These are phyloP conservation scores for Calonectria honghensis DNA, from an alignment of 2,329 filamentous ascomycete species.

Conservation along the genomic window DNA sequence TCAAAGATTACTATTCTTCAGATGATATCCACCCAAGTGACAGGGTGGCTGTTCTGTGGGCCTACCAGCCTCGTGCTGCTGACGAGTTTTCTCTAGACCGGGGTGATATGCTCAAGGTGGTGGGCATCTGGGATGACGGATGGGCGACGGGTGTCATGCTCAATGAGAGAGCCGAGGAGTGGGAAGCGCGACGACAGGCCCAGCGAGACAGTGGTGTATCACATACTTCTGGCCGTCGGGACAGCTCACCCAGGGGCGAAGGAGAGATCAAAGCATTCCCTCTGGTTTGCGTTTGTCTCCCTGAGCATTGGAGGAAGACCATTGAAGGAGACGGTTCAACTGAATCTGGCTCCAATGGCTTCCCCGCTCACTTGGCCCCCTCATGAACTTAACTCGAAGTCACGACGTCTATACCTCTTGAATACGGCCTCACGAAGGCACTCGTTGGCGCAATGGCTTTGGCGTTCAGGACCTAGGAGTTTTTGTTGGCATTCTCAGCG, in stretches of 20 bases:
- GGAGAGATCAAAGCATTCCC: constrained; percentile 99
- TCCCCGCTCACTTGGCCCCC: constrained; percentile 50
- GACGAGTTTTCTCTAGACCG: constrained; percentile 96
- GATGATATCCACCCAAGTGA: constrained; percentile 96
- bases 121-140: constrained; percentile 99
- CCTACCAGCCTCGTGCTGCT: constrained; percentile 93
- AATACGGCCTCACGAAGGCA: constrained; percentile 52
- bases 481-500: constrained; percentile 45
- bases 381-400: constrained; percentile 52
- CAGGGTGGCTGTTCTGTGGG: constrained; percentile 93
- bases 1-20: constrained; percentile 99
- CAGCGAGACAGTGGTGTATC: constrained; percentile 97
- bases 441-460: constrained; percentile 59
- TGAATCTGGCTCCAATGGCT: constrained; percentile 73
- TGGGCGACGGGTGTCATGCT: constrained; percentile 96
- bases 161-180: constrained; percentile 89
- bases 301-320: constrained; percentile 96
- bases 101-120: constrained; percentile 98
- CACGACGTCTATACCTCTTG: constrained; percentile 53
- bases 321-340: constrained; percentile 91
- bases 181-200: constrained; percentile 83
- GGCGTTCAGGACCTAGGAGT: constrained; percentile 60
- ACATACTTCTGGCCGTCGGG: constrained; percentile 80
- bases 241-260: constrained; percentile 75
- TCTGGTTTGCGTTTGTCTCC: constrained; percentile 94